Evolutionary conservation across 2,329 filamentous ascomycete species (phyloP).

Genomic region (Pseudodiploospora longispora): DNA sequence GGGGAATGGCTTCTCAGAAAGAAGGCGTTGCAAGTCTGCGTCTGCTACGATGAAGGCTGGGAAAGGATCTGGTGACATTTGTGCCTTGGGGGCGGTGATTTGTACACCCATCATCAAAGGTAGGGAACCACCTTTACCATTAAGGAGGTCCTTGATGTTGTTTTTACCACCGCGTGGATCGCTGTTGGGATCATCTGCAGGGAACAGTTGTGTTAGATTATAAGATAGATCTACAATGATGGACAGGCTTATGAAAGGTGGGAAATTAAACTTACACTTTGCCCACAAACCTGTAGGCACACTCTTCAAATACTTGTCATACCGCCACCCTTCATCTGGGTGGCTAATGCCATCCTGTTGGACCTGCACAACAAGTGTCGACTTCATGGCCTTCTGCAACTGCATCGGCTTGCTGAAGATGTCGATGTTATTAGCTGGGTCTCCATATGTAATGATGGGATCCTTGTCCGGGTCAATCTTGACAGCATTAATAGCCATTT

Average conservation of each 20-base stretch:
- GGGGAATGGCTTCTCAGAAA: background rate
- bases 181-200: background rate
- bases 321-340: slow-evolving; percentile 1
- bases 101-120: slow-evolving; percentile 5
- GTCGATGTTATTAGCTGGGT: background rate
- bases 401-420: slow-evolving; percentile 1
- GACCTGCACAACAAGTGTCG: background rate
- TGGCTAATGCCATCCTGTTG: slow-evolving; percentile 2
- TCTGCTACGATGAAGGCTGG: slow-evolving; percentile 1
- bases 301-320: slow-evolving; percentile 1
- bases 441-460: background rate
- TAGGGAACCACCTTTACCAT: background rate
- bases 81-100: slow-evolving; percentile 1
- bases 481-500: slow-evolving; percentile 1
- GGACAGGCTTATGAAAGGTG: background rate
- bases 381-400: background rate
- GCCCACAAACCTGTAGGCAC: slow-evolving; percentile 4
- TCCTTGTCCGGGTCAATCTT: background rate
- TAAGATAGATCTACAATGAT: background rate
- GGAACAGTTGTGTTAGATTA: background rate
- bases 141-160: slow-evolving; percentile 6
- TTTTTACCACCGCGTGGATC: slow-evolving; percentile 3
- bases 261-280: slow-evolving; percentile 3
- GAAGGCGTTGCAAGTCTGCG: background rate
- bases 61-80: slow-evolving; percentile 1